Evolutionary conservation across 1,284 basidiomycete genomes (phyloP), one percentile per base, ranked within the genome.

Genomic region (Schizopora paradoxa): DNA sequence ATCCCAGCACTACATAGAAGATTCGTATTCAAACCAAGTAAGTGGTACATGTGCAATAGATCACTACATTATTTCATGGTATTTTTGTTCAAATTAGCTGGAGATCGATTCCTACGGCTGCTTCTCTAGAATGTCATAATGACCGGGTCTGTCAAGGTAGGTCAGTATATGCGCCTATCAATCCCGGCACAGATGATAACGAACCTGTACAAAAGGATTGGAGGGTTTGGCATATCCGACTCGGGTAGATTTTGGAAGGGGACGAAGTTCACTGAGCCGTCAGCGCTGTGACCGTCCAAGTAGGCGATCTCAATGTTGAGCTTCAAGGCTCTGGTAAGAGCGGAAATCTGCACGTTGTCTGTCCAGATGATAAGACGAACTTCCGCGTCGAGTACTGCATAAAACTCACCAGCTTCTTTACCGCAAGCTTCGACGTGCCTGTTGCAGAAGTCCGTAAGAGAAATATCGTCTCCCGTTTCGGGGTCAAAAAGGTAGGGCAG

Each of bases 341-440:
- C 91, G 47, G 77, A 79, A 53, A 94, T 86, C 58, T 91, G 86
- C 16, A 88, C 80, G 55, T 94, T 83, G 55, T 94, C 91, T 79
- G 56, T 14, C 6, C 19, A 22, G 19, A 4, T 40, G 41, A 45
- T 31, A n/a, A 52, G 28, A 41, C 38, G 23, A 43, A n/a, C 25
- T 33, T 40, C 26, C 31, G 41, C 36, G 16, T 42, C 22, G 29
- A 34, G 28, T 21, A 7, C 38, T 7, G 22, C 29, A 41, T 25
- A 40, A 31, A n/a, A 55, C 66, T 47, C 48, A 79, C 83, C 86
- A 43, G 90, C 90, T 69, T 94, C 90, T 58, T 82, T 85, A 11
- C 87, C 84, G 38, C 80, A 72, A 1, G 86, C 79, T 53, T 93
- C 88, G 23, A 94, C 90, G 52, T 84, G 79, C 37, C 73, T 69